A percentile compares a stretch with the other conserved stretches of the same genome.
phyloP scores from a whole-genome alignment of 2,329 filamentous ascomycete genomes.

The Ceratocystis ficicola region DNA sequence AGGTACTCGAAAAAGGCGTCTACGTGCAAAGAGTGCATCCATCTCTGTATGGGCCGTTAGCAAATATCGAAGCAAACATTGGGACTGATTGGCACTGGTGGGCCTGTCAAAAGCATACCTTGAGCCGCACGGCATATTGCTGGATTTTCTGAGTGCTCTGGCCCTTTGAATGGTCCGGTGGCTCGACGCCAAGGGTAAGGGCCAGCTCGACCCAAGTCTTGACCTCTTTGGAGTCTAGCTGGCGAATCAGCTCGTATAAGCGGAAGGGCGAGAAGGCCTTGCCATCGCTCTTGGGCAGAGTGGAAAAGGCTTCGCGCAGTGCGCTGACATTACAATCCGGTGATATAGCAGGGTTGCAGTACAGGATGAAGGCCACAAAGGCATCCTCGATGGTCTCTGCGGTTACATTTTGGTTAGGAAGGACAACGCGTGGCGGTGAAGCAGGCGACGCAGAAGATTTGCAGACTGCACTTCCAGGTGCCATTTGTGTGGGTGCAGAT shows the following conservation, averaged over 20 bases:
- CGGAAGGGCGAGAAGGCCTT: constrained; percentile 71
- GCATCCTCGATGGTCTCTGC: constrained; percentile 64
- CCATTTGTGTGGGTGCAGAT: neutral
- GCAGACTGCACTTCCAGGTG: neutral
- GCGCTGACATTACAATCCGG: constrained; percentile 56
- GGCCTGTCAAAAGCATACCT: constrained; percentile 42
- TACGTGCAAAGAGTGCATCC: constrained; percentile 95
- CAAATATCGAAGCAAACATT: too few relatives aligned
- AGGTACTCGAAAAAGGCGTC: constrained; percentile 92
- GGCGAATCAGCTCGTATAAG: constrained; percentile 65
- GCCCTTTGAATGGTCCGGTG: constrained; percentile 66
- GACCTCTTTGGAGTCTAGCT: constrained; percentile 69
- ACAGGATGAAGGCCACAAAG: constrained; percentile 74
- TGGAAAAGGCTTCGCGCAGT: constrained; percentile 63
- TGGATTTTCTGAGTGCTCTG: constrained; percentile 89
- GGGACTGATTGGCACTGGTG: neutral
- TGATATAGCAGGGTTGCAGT: constrained; percentile 72
- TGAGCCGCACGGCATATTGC: constrained; percentile 83
- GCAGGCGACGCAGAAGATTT: neutral
- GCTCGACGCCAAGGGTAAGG: constrained; percentile 75
- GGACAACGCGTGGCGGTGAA: neutral
- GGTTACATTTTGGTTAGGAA: constrained; percentile 40
- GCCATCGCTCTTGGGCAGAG: constrained; percentile 73
- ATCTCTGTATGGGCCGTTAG: constrained; percentile 45
- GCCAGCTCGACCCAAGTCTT: constrained; percentile 89